Base-by-base conservation (phyloP, 1,139 yeast genomes). In the Kluyveromyces sp. region DNA sequence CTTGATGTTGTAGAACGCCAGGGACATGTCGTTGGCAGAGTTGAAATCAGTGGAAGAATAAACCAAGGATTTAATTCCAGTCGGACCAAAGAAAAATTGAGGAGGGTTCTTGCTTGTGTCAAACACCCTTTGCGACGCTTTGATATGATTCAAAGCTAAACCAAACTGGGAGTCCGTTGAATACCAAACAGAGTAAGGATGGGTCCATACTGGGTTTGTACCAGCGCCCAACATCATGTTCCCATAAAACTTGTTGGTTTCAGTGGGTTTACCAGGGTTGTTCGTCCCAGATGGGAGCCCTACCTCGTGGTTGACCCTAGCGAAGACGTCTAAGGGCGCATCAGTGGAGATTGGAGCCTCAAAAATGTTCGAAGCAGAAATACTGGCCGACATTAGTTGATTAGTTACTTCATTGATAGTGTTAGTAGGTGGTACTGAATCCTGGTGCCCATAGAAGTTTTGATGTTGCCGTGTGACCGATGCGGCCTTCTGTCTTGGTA, bases 171-270 rank as follows among this genome's bases (percentile, higher is more conserved):
- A 64, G 18, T 68, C 72, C 37, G 60, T 67, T 3, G 76, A 66
- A 61, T 70, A 79, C 80, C 86, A 85, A 36, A 87, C 64, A 1
- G 87, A 79, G 58, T 85, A 87, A 1, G 96, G 96, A 55, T 82
- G 88, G 1, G 94, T 77, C 81, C 85, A 86, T 3, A 81, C 75
- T 2, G 76, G 82, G 43, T 75, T 65, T 9, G 75, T 73, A 57
- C 84, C 92, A 34, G 67, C 66, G 1, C 73, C 92, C 19, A 88
- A 73, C 48, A 86, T 66, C 59, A 87, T 66, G 63, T 88, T 88
- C 8, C 85, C 82, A 60, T 83, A 87, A 63, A 86, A 88, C 60
- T 87, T 86, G 66, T 88, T 88, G 16, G 96, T 87, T 50, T 78
- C 78, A 39, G 79, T 71, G 4, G 94, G 86, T 13, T 58, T 65